A percentile compares a stretch with the other conserved stretches of the same genome.
Conservation (phyloP, 2,329 filamentous ascomycete species). For the Byssothecium circinans region DNA sequence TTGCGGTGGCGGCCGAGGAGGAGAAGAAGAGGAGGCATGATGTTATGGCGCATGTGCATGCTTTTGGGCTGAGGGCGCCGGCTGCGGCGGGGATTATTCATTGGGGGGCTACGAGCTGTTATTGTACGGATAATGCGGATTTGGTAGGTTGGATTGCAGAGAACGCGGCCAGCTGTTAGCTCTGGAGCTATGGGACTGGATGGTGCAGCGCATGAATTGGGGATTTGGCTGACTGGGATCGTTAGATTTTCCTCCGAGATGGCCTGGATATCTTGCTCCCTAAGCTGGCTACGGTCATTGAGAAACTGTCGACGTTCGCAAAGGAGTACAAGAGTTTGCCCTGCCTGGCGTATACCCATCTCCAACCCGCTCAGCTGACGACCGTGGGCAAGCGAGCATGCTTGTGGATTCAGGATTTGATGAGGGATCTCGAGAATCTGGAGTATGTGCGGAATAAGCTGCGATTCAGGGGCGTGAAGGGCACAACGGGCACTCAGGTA, state of each 20-base stretch:
- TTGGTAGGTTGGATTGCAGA: constrained; percentile 41
- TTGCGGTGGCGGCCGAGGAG: constrained; percentile 51
- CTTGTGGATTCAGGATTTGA: constrained; percentile 74
- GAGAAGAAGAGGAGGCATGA: constrained; percentile 64
- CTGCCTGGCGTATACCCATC: constrained; percentile 76
- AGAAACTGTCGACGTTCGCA: constrained; percentile 73
- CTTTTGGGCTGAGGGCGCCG: constrained; percentile 72
- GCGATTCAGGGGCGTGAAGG: constrained; percentile 67
- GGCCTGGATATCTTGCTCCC: constrained; percentile 74
- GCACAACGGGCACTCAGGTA: constrained; percentile 48
- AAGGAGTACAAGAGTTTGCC: constrained; percentile 71
- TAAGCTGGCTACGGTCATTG: constrained; percentile 77
- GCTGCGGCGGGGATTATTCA: constrained; percentile 84
- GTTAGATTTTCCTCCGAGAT: constrained; percentile 72
- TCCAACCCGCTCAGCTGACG: constrained; percentile 65
- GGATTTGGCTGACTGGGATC: constrained; percentile 3
- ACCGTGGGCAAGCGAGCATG: constrained; percentile 69
- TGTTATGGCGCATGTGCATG: constrained; percentile 70
- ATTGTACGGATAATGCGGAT: constrained; percentile 74
- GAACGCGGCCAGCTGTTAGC: too few species aligned
- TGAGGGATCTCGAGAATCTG: constrained; percentile 74
- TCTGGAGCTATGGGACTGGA: too few species aligned
- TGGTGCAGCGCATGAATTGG: too few species aligned
- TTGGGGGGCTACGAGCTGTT: constrained; percentile 62
- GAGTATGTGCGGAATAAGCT: constrained; percentile 69